Evolutionary conservation across 106 monocot species (phyloP), one percentile per base, ranked within the genome.

Genomic region (Chionographis japonica): DNA sequence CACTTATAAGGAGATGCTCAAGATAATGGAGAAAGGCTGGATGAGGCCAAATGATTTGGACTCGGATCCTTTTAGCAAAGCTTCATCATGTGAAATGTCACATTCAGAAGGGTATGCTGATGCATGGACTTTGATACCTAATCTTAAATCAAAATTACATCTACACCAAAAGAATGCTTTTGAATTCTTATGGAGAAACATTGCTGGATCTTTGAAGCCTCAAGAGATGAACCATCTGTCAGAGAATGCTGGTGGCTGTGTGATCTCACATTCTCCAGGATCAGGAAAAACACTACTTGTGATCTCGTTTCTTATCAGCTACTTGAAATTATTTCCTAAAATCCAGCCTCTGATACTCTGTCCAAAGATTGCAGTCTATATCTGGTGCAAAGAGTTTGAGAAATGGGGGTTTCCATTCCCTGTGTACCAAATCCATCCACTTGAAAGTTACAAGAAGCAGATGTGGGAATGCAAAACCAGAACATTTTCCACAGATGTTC

Each of bases 241-340:
- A 64, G 58, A 40, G 4, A 63, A 73, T 6, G 77, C 72, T 16
- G 92, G 88, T 60, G 92, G 92, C 37, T 92, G 88, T 65, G 88
- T 92, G 60, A 81, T 92, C 61, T 85, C 92, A 61, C 92, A 92
- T 72, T 72, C 92, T 62, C 88, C 88, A 9, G 92, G 88, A 2
- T 75, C 88, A 15, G 92, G 92, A 13, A 92, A 92, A 72, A 92
- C 92, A 19, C 59, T 88, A 11, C 78, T 80, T 3, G 60, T 88
- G 14, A 85, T 92, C 42, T 68, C 83, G 19, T 92, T 92, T 62
- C 77, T 92, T 20, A 58, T 77, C 20, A 88, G 88, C 62, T 83
- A 78, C 70, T 74, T 92, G 62, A 78, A 36, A 68, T 55, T 83
- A 36, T 88, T 74, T 71, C 81, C 84, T 15, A 52, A 62, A 52